These are phyloP conservation scores for Castanopsis chinensis DNA, from an alignment of 306 rosid genomes.

Conservation along the genomic window DNA sequence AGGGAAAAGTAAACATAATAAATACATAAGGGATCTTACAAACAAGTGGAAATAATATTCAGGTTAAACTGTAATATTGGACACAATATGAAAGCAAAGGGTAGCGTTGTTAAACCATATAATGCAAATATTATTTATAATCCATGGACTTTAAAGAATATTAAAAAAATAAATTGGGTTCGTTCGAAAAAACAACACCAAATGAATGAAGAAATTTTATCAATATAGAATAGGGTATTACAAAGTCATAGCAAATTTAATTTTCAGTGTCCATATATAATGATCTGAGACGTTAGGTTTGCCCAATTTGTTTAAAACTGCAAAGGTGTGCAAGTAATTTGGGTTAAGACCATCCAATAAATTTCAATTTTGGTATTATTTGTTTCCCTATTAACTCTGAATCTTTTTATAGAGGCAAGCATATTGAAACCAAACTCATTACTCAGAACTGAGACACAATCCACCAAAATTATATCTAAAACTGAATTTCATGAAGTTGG, in stretches of 20 bases:
- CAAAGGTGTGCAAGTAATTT: not conserved
- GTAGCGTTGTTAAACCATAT: not conserved
- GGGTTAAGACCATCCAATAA: not conserved
- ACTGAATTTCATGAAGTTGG: not conserved
- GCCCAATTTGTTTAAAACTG: not conserved
- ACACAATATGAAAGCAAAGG: not conserved
- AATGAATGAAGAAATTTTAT: not conserved
- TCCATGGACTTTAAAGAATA: not conserved
- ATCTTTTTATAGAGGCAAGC: not conserved
- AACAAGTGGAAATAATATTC: not conserved
- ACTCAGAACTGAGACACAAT: not conserved
- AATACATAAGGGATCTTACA: constrained; percentile 1
- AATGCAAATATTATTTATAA: not conserved
- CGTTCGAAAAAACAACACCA: not conserved
- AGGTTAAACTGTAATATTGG: not conserved
- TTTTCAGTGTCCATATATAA: not conserved
- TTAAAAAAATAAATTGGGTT: not conserved
- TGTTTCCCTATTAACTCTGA: not conserved
- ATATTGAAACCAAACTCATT: not conserved
- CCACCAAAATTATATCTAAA: not conserved
- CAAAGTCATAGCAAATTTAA: not conserved
- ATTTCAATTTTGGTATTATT: not conserved
- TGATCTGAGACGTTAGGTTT: not conserved
- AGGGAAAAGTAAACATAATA: constrained; percentile 16
- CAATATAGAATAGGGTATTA: not conserved